A percentile compares a stretch with the other conserved stretches of the same genome.
Evolutionary conservation across 441 rosid genomes (phyloP).

Genomic region (Eutrema salsugineum): DNA sequence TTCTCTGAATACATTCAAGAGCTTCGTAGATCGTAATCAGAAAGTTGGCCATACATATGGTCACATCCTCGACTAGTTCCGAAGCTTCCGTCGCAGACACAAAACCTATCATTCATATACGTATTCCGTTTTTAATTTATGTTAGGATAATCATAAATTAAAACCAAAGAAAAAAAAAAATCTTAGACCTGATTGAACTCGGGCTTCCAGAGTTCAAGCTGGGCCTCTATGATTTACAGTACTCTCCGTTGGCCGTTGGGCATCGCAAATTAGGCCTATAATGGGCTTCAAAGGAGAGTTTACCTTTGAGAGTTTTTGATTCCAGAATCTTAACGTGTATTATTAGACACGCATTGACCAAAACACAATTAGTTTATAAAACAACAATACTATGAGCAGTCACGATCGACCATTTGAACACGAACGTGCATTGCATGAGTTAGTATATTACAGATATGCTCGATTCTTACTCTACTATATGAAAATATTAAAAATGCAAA

Average conservation of each 20-base stretch:
- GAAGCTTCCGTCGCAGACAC: too few species aligned
- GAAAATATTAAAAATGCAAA: background rate
- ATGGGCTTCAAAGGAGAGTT: background rate
- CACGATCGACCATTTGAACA: background rate
- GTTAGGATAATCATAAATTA: background rate
- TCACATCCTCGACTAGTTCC: too few species aligned
- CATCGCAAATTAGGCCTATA: too few species aligned
- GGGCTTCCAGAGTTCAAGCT: background rate
- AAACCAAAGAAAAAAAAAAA: background rate
- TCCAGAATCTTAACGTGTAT: background rate
- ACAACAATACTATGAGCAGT: background rate
- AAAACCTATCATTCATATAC: background rate
- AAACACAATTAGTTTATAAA: background rate
- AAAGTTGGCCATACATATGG: too few species aligned
- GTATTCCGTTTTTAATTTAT: background rate
- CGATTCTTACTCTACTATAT: background rate
- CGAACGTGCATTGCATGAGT: conserved; percentile 19
- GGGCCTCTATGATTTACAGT: background rate
- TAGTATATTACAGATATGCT: background rate
- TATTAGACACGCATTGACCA: background rate
- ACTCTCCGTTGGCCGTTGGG: too few species aligned
- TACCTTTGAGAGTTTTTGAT: background rate
- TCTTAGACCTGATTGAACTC: background rate
- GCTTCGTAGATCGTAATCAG: too few species aligned
- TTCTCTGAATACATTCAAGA: too few species aligned